Conservation (phyloP, 2,329 filamentous ascomycete genomes). For the Neonectria faginata region DNA sequence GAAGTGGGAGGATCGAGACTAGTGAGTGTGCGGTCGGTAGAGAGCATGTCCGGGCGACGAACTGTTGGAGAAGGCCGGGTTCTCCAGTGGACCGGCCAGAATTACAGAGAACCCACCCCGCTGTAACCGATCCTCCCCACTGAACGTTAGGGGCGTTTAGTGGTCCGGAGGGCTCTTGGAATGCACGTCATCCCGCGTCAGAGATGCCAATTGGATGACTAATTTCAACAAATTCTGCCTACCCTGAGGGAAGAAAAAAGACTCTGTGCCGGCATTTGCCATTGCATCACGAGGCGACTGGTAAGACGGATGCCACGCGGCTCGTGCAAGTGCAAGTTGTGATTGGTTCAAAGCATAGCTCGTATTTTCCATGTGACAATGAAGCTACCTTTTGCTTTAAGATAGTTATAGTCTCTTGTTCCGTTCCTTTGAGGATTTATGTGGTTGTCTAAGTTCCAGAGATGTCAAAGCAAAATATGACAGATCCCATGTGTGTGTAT, state of each 20-base stretch:
- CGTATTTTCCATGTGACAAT: slow-evolving; percentile 19
- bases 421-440: background rate
- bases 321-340: slow-evolving; percentile 4
- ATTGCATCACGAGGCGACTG: slow-evolving; percentile 16
- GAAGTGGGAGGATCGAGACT: slow-evolving; percentile 22
- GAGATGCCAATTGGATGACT: slow-evolving; percentile 18
- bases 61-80: slow-evolving; percentile 40
- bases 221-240: slow-evolving; percentile 16
- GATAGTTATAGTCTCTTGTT: background rate
- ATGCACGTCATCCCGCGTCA: slow-evolving; percentile 42
- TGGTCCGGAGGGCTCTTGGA: slow-evolving; percentile 28
- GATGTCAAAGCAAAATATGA: background rate
- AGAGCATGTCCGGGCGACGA: slow-evolving; percentile 26
- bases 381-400: slow-evolving; percentile 3
- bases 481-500: background rate
- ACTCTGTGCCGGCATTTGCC: background rate
- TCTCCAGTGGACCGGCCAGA: slow-evolving; percentile 9
- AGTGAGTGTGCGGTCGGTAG: slow-evolving; percentile 10
- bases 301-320: slow-evolving; percentile 18
- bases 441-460: slow-evolving; percentile 13
- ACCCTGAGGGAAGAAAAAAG: background rate
- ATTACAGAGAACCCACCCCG: slow-evolving; percentile 32
- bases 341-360: slow-evolving; percentile 19
- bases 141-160: slow-evolving; percentile 34
- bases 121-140: slow-evolving; percentile 34